Evolutionary conservation across 768 basidiomycete genomes (phyloP), one percentile per base, ranked within the genome.

Genomic region (Suillus spraguei): DNA sequence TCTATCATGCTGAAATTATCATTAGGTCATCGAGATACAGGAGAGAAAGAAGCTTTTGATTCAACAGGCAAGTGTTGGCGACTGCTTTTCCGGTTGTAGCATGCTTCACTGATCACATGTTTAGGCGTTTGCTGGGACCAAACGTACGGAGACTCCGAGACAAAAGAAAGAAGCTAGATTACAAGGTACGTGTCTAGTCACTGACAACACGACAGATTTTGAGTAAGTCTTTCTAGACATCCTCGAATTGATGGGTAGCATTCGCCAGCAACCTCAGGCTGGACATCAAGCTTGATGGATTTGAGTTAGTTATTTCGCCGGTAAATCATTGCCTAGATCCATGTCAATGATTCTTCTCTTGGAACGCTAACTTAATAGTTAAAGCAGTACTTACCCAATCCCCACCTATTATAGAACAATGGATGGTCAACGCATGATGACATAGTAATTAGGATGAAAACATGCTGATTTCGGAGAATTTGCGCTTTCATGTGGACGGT

Each of bases 121-220:
- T 38, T 63, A 95, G 92, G 94, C 94, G 0, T 95, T 95, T 74
- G 90, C 92, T 41, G 94, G 92, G 0, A 91, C 87, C 70, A 89
- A 89, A 69, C 82, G 82, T 47, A 88, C 81, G 10, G 93, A 95
- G 70, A 92, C 88, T 0, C 85, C 83, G 61, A 84, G 88, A 39
- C 86, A 92, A 67, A 91, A 87, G 76, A 87, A 86, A 71, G 89
- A 95, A 75, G 92, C 93, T 2, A 83, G 92, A 65, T 76, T 94
- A 47, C 90, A 94, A 82, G 93, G 93, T 87, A 62, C 60, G 77
- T 69, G 50, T 55, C 47, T 59, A 28, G 4, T 22, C 13, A 17
- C 39, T 3, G 56, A 58, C 24, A 41, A 41, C 11, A 58, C 9
- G 13, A 7, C 22, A 41, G 24, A 13, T n/a, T 63, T 35, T 24